Percentiles rank a stretch among this genome's conserved stretches.
Conservation (phyloP, 495 filamentous ascomycete species). For the Penicillium manginii region DNA sequence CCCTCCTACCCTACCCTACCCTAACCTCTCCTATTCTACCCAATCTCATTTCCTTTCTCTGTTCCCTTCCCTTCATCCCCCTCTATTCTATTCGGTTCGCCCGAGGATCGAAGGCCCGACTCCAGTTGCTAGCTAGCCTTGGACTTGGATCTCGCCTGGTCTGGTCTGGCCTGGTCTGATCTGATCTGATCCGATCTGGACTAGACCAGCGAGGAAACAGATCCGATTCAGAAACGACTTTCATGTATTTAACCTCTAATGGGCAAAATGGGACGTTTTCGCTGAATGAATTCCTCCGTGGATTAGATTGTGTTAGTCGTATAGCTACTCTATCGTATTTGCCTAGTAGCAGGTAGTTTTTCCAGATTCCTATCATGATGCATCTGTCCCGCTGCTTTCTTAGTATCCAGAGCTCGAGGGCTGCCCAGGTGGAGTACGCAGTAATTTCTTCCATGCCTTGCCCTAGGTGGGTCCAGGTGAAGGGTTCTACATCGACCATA, state of each 20-base stretch:
- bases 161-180: background rate
- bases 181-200: no score
- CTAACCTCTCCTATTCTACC: slow-evolving; percentile 5
- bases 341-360: no score
- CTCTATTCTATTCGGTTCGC: slow-evolving; percentile 2
- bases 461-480: no score
- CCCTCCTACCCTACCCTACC: slow-evolving; percentile 7
- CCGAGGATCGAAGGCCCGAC: background rate
- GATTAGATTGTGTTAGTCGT: no score
- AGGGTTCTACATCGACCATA: no score
- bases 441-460: no score
- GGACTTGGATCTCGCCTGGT: slow-evolving; percentile 3
- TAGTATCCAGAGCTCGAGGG: no score
- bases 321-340: no score
- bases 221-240: slow-evolving; percentile 23
- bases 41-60: background rate
- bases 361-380: no score
- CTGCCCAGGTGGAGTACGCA: no score
- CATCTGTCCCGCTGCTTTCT: no score
- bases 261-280: slow-evolving; percentile 39
- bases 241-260: slow-evolving; percentile 40
- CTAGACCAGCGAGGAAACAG: no score
- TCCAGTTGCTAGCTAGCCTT: slow-evolving; percentile 1
- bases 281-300: slow-evolving; percentile 11
- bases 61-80: slow-evolving; percentile 1